Evolutionary conservation across 2,329 filamentous ascomycete species (phyloP).

Genomic region (Colletotrichum sp.): DNA sequence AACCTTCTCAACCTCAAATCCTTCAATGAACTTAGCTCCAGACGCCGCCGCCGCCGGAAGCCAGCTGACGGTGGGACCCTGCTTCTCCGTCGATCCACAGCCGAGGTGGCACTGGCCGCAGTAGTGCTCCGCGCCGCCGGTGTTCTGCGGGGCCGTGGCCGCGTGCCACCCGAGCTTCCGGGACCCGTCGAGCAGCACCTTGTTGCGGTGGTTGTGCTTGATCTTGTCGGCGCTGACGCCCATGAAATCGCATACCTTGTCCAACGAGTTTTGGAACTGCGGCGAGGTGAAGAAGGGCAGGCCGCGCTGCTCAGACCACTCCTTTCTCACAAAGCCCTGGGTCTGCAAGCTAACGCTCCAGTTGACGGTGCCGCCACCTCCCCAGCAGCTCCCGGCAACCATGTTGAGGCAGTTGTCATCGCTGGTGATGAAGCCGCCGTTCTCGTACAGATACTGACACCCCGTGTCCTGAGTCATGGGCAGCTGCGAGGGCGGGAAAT

Average conservation of each 20-base stretch:
- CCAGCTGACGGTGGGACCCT: slow-evolving; percentile 78
- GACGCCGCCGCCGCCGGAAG: slow-evolving; percentile 79
- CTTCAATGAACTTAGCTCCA: slow-evolving; percentile 84
- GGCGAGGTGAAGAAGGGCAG: slow-evolving; percentile 76
- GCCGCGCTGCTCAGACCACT: slow-evolving; percentile 74
- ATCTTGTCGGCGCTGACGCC: slow-evolving; percentile 72
- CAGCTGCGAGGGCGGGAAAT: slow-evolving; percentile 73
- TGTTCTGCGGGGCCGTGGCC: slow-evolving; percentile 79
- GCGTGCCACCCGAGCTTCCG: slow-evolving; percentile 75
- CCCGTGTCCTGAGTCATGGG: slow-evolving; percentile 74
- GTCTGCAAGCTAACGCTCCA: slow-evolving; percentile 74
- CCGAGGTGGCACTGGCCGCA: slow-evolving; percentile 71
- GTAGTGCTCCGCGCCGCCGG: slow-evolving; percentile 73
- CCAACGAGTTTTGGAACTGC: slow-evolving; percentile 79
- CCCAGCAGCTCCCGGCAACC: slow-evolving; percentile 76
- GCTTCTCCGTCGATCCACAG: slow-evolving; percentile 73
- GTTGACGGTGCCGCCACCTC: slow-evolving; percentile 87
- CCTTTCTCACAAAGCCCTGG: slow-evolving; percentile 76
- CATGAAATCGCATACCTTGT: slow-evolving; percentile 80
- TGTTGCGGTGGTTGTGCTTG: slow-evolving; percentile 76
- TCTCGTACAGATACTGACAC: slow-evolving; percentile 71
- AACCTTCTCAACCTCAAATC: slow-evolving; percentile 74
- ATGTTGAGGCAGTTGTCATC: slow-evolving; percentile 65
- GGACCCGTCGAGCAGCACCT: slow-evolving; percentile 75
- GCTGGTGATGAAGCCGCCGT: slow-evolving; percentile 60